Percentiles rank a stretch among this genome's conserved stretches.
Evolutionary conservation across 2,329 filamentous ascomycete species (phyloP).

Genomic region (Dactylonectria estremocensis): DNA sequence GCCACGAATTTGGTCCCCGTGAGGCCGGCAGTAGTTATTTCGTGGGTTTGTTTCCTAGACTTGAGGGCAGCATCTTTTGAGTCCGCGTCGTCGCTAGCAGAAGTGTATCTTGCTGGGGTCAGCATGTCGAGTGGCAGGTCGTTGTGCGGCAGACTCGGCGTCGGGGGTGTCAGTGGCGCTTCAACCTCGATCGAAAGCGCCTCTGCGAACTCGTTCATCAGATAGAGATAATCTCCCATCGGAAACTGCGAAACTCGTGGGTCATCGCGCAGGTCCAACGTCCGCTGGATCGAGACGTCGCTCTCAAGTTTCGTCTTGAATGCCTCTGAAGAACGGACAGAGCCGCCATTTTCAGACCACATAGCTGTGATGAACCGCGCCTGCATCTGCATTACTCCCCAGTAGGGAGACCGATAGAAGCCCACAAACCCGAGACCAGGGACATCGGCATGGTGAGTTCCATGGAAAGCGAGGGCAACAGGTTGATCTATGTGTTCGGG

Average conservation of each 20-base stretch:
- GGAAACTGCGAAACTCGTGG: constrained; percentile 78
- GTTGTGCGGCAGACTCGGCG: constrained; percentile 57
- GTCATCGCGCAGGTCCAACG: constrained; percentile 66
- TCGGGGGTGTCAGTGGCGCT: constrained; percentile 45
- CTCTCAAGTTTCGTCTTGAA: constrained; percentile 59
- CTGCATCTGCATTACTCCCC: constrained; percentile 92
- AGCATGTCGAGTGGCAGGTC: constrained; percentile 66
- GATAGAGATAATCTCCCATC: constrained; percentile 84
- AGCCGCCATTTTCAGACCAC: constrained; percentile 63
- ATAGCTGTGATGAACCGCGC: constrained; percentile 75
- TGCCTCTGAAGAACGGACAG: constrained; percentile 41
- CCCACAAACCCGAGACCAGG: constrained; percentile 83
- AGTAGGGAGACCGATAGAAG: constrained; percentile 88
- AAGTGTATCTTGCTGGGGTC: constrained; percentile 70
- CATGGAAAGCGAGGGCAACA: constrained; percentile 77
- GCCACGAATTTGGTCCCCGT: constrained; percentile 69
- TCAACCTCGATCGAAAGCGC: constrained; percentile 68
- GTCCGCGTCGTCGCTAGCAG: constrained; percentile 55
- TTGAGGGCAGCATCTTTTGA: constrained; percentile 56
- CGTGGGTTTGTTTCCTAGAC: constrained; percentile 64
- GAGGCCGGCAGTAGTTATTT: constrained; percentile 59
- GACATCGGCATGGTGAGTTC: constrained; percentile 72
- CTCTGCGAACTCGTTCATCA: constrained; percentile 79
- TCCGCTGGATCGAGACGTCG: constrained; percentile 62
- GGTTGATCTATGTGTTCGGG: constrained; percentile 70